Base-by-base conservation (phyloP, 805 yeast genomes). In the Candida pseudoglaebosa region DNA sequence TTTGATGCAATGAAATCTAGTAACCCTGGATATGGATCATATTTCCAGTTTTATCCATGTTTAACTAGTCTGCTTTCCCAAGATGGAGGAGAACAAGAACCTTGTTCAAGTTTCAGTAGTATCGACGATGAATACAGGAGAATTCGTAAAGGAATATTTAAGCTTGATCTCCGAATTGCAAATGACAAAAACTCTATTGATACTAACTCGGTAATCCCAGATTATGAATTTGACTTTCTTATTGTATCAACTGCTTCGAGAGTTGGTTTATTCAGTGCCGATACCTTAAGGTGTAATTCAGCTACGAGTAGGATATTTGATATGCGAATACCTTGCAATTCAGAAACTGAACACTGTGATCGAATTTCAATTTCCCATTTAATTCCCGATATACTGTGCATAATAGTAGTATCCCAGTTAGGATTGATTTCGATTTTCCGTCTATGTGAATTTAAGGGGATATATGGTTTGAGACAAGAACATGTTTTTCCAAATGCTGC, bases 271-370 rank as follows among this genome's bases (percentile, higher is more conserved):
- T 71, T 75, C 45, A 57, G 70, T 18, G 61, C 62, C 1, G 70
- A 71, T 36, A 61, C 67, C 8, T 56, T 78, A 16, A 62, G 71
- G 24, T 75, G 80, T 49, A 70, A 65, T 45, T 66, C 76, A 4
- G 65, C 76, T 1, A 69, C 77, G 1, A 57, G 67, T 3, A 54
- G 65, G 3, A 50, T 75, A 1, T 77, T 74, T 47, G 62, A 62
- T 13, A 50, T 66, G 44, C 49, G 52, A 1, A 48, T 60, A 16
- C 68, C 73, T 5, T 50, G 51, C 18, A 58, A 56, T 38, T 72
- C 67, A 10, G 74, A 67, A 15, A 49, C 53, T 6, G 47, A 48
- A 31, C 59, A 49, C 47, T 50, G 62, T 31, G 57, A 67, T 40
- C 44, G 74, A 10, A 61, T 68, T 9, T 62, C 66, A 15, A 60